Evolutionary conservation across 371 early-diverging fungal genomes (phyloP).

Genomic region (Caulochytrium protostelioides): DNA sequence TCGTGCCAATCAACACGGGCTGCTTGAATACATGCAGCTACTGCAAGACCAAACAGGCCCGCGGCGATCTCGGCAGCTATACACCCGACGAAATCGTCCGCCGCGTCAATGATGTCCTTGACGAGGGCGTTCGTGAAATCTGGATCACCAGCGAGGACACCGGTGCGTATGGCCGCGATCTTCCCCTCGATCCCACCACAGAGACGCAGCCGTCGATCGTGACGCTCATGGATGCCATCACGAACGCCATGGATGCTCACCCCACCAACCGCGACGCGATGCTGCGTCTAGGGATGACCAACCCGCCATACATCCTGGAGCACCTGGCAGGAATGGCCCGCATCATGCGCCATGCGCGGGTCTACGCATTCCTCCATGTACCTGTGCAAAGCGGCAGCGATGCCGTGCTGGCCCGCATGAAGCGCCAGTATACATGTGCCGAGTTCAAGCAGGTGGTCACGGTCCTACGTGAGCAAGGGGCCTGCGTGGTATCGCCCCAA

Average conservation of each 20-base stretch:
- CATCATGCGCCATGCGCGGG: conserved; percentile 19
- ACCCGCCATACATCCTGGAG: conserved; percentile 32
- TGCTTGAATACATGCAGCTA: conserved; percentile 35
- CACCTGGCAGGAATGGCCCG: conserved; percentile 23
- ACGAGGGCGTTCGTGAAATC: conserved; percentile 28
- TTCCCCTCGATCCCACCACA: no score
- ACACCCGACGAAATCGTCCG: conserved; percentile 16
- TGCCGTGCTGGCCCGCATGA: conserved; percentile 22
- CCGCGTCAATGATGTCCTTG: conserved; percentile 15
- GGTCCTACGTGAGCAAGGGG: conserved; percentile 7
- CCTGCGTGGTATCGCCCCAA: conserved; percentile 9
- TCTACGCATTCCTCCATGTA: conserved; percentile 27
- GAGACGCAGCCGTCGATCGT: no score
- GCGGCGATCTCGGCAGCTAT: conserved; percentile 25
- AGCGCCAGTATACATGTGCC: conserved; percentile 17
- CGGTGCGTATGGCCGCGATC: conserved; percentile 29
- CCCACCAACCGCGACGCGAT: conserved; percentile 9
- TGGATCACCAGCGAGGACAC: conserved; percentile 33
- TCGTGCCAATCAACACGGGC: conserved; percentile 28
- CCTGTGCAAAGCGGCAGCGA: conserved; percentile 25
- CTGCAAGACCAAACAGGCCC: conserved; percentile 35
- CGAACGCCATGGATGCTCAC: conserved; percentile 13
- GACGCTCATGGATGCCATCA: conserved; percentile 17
- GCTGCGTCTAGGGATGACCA: conserved; percentile 32
- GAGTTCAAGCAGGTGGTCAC: conserved; percentile 20